Evolutionary conservation across 2,329 filamentous ascomycete species (phyloP), one percentile per base, ranked within the genome.

Genomic region (Thielaviopsis euricoi): DNA sequence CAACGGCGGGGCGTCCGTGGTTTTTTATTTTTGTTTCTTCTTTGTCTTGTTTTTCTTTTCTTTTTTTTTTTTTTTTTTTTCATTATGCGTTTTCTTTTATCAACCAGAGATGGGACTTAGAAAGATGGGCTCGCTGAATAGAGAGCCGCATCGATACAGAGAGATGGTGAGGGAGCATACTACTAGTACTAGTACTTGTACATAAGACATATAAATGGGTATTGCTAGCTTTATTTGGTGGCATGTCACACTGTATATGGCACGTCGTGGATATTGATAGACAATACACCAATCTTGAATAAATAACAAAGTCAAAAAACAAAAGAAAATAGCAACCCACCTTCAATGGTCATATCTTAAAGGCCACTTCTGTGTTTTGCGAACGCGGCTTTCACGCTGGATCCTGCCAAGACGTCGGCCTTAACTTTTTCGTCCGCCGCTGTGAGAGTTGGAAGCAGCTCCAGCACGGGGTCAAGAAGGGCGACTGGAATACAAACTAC

Each of bases 351-450:
- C n/a, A 13, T 23, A 49, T 22, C 43, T 46, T 54, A 70, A n/a
- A 67, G 63, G 52, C 65, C 67, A 50, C 69, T 66, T 48, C 78
- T 70, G 62, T 83, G 78, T 58, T 72, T 76, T 66, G 76, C 75
- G 65, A 89, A 87, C 2, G 84, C 82, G 61, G 86, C 83, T 57
- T 77, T 74, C 19, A 87, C 81, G 21, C 74, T 78, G 64, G 77
- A 73, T 9, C 85, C 85, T 43, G 72, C 70, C 53, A 74, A 67
- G n/a, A 89, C 82, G 63, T 85, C 84, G 52, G 76, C 73, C 67
- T 79, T 82, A n/a, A 82, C 80, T 65, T 74, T 74, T 54, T 79
- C 76, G 66, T 85, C 82, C 46, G 80, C 79, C 5, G 65, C 63
- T 6, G 68, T 69, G 43, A 76, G 65, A 59, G 64, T 59, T 61